Base-by-base conservation (phyloP, 2,329 filamentous ascomycete genomes). In the Aspergillus fructus region DNA sequence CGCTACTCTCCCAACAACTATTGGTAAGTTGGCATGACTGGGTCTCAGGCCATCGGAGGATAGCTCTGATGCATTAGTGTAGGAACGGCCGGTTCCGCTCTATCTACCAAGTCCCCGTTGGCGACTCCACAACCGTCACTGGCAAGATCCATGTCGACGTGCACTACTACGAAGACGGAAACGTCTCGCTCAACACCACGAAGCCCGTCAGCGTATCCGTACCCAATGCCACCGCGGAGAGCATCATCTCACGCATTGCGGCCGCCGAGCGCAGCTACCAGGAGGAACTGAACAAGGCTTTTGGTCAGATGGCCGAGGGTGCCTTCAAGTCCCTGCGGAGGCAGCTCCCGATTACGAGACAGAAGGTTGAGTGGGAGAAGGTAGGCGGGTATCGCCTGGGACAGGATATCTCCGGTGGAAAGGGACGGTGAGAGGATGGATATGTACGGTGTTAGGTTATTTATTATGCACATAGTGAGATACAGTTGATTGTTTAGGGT, bases 331-430 rank as follows among this genome's bases (percentile, higher is more conserved):
- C 88, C 2, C 77, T 99, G 73, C 86, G 94, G 71, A 86, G 94
- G 76, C 94, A 97, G 78, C 79, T 99, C 72, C 94, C 94, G 0
- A 92, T 99, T 59, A 99, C 94, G 61, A 87, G 94, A 71, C 94
- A 99, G 81, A 97, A 97, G 84, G 93, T 99, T 66, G 94, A 99
- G 78, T 99, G 94, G 94, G 93, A 99, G 76, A 97, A 96, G 81
- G 91, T 99, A 64, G 89, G 91, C 46, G 92, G 91, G 66, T 99
- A 99, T 79, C 83, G 91, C 59, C 80, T 96, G 65, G 89, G 90
- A 24, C 89, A 91, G 75, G 89, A 91, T 71, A 90, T 91, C 74
- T 87, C 88, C 17, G 88, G 88, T 49, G 86, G 86, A 53, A 85
- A 85, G 70, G 66, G 65, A 39, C 66, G 69, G 60, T 65, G 53